Conservation (phyloP, 2,329 filamentous ascomycete species). For the Cytospora piceicola region DNA sequence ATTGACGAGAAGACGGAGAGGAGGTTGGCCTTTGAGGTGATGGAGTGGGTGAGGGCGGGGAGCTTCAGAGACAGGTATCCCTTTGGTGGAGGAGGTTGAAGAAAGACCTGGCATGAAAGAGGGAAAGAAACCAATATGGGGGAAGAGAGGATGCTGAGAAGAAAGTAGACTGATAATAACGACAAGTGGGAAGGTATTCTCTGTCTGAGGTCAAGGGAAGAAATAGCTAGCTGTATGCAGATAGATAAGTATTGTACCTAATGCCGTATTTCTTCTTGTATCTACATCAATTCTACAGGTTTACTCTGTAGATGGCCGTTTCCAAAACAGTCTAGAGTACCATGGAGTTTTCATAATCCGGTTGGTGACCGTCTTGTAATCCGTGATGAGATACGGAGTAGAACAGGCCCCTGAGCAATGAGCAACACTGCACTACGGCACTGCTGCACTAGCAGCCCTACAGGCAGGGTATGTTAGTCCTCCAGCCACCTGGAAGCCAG, state of each 20-base stretch:
- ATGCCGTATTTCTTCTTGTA: neutral
- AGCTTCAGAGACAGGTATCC: conserved; percentile 43
- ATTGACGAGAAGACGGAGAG: conserved; percentile 73
- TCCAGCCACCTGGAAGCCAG: neutral
- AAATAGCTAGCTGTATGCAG: neutral
- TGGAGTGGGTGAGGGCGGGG: conserved; percentile 71
- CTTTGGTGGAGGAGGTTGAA: conserved; percentile 7
- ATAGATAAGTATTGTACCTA: neutral
- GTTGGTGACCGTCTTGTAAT: neutral
- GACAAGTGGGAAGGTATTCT: neutral
- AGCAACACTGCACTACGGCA: too few species aligned
- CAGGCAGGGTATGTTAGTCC: conserved; percentile 7
- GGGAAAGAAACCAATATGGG: neutral
- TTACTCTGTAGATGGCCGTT: neutral
- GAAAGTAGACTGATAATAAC: neutral
- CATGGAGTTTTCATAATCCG: neutral
- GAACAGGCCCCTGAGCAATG: neutral
- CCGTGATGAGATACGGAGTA: too few species aligned
- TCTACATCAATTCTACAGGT: neutral
- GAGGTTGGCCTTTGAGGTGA: conserved; percentile 82
- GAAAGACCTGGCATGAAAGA: neutral
- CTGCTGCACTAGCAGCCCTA: neutral
- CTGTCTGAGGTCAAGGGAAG: neutral
- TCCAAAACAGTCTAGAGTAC: too few species aligned
- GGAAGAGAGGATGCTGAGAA: neutral